These are phyloP conservation scores for Mariannaea sp. DNA, from an alignment of 2,329 filamentous ascomycete species.

Conservation along the genomic window DNA sequence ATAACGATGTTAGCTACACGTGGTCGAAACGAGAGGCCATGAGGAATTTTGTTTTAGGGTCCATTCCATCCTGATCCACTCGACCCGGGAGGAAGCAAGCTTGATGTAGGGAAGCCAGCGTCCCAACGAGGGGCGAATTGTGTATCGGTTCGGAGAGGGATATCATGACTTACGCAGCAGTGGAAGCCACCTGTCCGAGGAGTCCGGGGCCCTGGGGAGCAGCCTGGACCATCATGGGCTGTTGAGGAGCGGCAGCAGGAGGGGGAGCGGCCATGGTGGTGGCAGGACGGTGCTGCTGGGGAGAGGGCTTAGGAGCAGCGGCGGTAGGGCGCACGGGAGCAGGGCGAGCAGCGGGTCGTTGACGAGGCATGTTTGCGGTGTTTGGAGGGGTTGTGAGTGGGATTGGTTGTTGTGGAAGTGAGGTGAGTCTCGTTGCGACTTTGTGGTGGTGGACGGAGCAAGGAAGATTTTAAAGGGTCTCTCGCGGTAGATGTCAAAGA, in stretches of 20 bases:
- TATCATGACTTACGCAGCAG: slow-evolving; percentile 81
- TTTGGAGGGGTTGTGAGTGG: slow-evolving; percentile 36
- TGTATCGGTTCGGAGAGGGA: not conserved
- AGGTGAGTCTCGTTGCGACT: slow-evolving; percentile 5
- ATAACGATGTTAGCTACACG: slow-evolving; percentile 1
- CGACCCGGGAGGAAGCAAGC: too few relatives aligned
- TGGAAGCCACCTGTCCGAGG: slow-evolving; percentile 96
- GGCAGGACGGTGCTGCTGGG: slow-evolving; percentile 71
- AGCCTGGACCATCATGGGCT: slow-evolving; percentile 29
- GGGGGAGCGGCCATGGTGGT: slow-evolving; percentile 68
- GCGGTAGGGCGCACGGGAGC: slow-evolving; percentile 71
- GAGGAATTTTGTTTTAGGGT: not conserved
- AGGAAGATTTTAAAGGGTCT: slow-evolving; percentile 28
- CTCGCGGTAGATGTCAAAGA: slow-evolving; percentile 23
- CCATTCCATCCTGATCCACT: slow-evolving; percentile 10
- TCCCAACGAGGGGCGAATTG: not conserved
- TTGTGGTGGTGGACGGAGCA: slow-evolving; percentile 16
- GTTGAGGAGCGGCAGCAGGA: slow-evolving; percentile 44
- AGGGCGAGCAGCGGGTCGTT: slow-evolving; percentile 70
- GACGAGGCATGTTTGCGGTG: slow-evolving; percentile 69
- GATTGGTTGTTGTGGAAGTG: slow-evolving; percentile 16
- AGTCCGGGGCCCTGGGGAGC: slow-evolving; percentile 74
- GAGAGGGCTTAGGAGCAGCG: slow-evolving; percentile 59
- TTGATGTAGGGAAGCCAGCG: too few relatives aligned
- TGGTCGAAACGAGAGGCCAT: slow-evolving; percentile 17